Conservation (phyloP, 73 alveolate species). For the Paramecium tetraurelia region DNA sequence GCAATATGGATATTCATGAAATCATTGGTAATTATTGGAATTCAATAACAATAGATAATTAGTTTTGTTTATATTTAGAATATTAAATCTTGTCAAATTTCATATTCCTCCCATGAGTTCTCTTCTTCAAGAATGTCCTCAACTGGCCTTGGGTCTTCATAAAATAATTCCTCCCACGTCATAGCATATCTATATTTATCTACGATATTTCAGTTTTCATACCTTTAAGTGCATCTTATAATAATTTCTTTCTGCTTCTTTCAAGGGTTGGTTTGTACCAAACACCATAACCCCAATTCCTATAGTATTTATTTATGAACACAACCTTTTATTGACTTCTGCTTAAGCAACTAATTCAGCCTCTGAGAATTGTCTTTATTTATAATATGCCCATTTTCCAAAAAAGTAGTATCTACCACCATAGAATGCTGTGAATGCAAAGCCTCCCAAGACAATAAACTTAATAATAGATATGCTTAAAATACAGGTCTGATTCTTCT, state of each 20-base stretch:
- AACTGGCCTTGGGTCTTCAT: conserved; percentile 54
- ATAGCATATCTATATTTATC: conserved; percentile 53
- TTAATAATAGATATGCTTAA: background rate
- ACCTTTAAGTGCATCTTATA: conserved; percentile 29
- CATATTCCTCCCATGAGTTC: conserved; percentile 50
- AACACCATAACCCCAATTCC: conserved; percentile 65
- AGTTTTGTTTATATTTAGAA: background rate
- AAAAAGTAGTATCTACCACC: conserved; percentile 62
- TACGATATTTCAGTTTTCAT: background rate
- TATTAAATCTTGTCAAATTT: background rate
- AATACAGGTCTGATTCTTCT: conserved; percentile 68
- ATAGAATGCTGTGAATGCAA: conserved; percentile 24
- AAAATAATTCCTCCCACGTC: conserved; percentile 56
- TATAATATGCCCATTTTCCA: conserved; percentile 56
- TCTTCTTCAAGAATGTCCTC: conserved; percentile 55
- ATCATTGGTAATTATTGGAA: background rate
- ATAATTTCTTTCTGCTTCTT: conserved; percentile 51
- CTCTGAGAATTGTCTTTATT: conserved; percentile 34
- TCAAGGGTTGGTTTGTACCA: conserved; percentile 60
- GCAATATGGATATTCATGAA: background rate
- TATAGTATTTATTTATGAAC: background rate
- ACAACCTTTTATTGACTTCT: conserved; percentile 50
- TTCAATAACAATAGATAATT: background rate
- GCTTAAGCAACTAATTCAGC: conserved; percentile 43
- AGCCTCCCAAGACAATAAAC: conserved; percentile 48